phyloP scores from a whole-genome alignment of 2,329 filamentous ascomycete species.

The Pezizomycotina sp. region DNA sequence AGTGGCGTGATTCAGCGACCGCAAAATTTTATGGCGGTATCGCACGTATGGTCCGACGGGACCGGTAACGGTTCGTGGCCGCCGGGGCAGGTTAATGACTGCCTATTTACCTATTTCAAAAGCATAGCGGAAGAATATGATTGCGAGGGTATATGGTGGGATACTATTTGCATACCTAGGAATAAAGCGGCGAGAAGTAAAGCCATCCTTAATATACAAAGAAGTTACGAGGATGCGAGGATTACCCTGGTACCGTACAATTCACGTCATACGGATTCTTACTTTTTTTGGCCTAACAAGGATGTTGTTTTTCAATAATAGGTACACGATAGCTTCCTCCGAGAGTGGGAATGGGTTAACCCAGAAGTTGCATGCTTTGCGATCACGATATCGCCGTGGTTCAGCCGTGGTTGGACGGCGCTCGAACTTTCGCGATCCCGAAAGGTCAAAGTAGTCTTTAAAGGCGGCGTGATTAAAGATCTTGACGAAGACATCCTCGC shows the following conservation, averaged over 20 bases:
- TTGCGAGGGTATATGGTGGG: constrained; percentile 27
- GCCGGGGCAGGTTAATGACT: constrained; percentile 25
- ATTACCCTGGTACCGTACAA: too few relatives aligned
- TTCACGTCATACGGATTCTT: too few relatives aligned
- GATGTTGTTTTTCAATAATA: too few relatives aligned
- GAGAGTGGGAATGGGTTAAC: constrained; percentile 21
- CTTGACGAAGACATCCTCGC: constrained; percentile 17
- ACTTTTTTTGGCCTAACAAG: too few relatives aligned
- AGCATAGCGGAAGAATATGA: constrained; percentile 14
- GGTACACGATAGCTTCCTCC: constrained; percentile 19
- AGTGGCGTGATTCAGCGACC: too few relatives aligned
- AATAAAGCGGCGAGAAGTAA: constrained; percentile 12
- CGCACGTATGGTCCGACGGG: constrained; percentile 27
- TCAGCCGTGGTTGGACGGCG: constrained; percentile 25
- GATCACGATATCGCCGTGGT: constrained; percentile 24
- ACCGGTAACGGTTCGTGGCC: constrained; percentile 23
- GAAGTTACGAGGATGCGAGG: constrained; percentile 22
- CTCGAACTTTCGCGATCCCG: constrained; percentile 20
- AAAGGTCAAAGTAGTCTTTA: constrained; percentile 20
- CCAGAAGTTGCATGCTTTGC: constrained; percentile 21
- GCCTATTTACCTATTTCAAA: constrained; percentile 24
- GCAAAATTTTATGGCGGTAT: too few relatives aligned
- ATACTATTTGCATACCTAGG: constrained; percentile 25
- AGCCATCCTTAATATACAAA: constrained; percentile 24
- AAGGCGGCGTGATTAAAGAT: constrained; percentile 8